A percentile compares a stretch with the other conserved stretches of the same genome.
Conservation (phyloP, 768 basidiomycete genomes). For the Tylopilus intermedius region DNA sequence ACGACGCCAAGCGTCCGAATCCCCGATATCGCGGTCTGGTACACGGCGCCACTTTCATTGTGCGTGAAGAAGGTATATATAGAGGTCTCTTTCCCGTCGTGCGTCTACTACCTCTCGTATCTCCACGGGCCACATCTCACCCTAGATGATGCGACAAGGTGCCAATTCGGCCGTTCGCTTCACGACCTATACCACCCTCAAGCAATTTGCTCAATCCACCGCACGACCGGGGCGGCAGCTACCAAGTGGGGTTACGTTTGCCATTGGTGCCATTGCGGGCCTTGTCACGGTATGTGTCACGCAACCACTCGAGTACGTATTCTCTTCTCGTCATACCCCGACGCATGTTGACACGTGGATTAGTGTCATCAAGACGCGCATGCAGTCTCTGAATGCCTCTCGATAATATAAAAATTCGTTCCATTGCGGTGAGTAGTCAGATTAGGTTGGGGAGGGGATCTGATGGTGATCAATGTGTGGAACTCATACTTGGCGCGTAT, state of each 20-base stretch:
- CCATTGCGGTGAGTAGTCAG: constrained; percentile 69
- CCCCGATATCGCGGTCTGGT: constrained; percentile 85
- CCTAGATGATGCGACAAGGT: constrained; percentile 93
- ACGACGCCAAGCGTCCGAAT: constrained; percentile 80
- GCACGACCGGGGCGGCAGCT: constrained; percentile 78
- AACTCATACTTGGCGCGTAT: too few species aligned
- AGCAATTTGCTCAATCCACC: constrained; percentile 86
- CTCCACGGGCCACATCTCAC: not conserved
- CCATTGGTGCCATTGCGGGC: constrained; percentile 89
- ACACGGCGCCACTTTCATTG: constrained; percentile 78
- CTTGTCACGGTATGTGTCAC: constrained; percentile 91
- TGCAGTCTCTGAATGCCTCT: constrained; percentile 87
- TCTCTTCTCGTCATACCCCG: not conserved
- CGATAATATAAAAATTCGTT: constrained; percentile 88
- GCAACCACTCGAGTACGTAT: constrained; percentile 73
- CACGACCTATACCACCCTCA: constrained; percentile 90
- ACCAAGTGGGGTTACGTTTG: constrained; percentile 87
- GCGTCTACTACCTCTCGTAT: constrained; percentile 28
- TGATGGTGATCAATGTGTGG: too few species aligned
- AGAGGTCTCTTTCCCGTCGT: constrained; percentile 93
- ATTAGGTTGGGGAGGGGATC: too few species aligned
- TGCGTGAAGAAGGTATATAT: constrained; percentile 86
- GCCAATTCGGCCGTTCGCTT: constrained; percentile 96
- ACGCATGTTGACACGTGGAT: not conserved
- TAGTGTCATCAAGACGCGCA: constrained; percentile 95